A percentile compares a stretch with the other conserved stretches of the same genome.
Evolutionary conservation across 2,329 filamentous ascomycete genomes (phyloP).

Genomic region (Aspergillus eucalypticola): DNA sequence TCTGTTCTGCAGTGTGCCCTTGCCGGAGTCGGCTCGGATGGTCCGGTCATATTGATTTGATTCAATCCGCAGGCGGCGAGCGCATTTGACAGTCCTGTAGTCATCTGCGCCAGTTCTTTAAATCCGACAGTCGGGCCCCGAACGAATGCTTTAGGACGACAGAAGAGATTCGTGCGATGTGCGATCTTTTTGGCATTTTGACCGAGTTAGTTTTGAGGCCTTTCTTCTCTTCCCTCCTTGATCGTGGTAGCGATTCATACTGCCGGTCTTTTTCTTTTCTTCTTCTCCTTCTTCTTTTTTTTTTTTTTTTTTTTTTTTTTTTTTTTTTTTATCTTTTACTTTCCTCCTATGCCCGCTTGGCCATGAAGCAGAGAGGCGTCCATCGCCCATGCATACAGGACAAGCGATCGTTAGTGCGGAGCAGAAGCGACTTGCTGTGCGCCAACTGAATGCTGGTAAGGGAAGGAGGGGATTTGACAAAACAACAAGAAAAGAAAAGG

Average conservation of each 20-base stretch:
- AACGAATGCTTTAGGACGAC: not conserved
- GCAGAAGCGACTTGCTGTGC: conserved; percentile 9
- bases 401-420: conserved; percentile 1
- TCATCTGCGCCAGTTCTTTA: conserved; percentile 3
- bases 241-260: not conserved
- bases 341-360: no score
- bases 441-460: conserved; percentile 6
- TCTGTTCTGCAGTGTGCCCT: not conserved
- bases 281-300: no score
- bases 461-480: no score
- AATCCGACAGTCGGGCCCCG: not conserved
- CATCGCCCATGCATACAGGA: not conserved
- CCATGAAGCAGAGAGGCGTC: not conserved
- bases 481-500: not conserved
- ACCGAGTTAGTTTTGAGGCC: not conserved
- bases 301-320: no score
- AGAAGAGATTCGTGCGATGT: not conserved
- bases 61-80: not conserved
- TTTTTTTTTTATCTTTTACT: not conserved
- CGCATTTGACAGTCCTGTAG: not conserved
- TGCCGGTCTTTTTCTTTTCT: no score
- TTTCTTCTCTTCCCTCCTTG: not conserved
- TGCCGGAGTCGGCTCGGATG: not conserved
- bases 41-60: not conserved
- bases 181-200: not conserved